Evolutionary conservation across 129 eudicot species (phyloP).

Genomic region (Tanacetum coccineum): DNA sequence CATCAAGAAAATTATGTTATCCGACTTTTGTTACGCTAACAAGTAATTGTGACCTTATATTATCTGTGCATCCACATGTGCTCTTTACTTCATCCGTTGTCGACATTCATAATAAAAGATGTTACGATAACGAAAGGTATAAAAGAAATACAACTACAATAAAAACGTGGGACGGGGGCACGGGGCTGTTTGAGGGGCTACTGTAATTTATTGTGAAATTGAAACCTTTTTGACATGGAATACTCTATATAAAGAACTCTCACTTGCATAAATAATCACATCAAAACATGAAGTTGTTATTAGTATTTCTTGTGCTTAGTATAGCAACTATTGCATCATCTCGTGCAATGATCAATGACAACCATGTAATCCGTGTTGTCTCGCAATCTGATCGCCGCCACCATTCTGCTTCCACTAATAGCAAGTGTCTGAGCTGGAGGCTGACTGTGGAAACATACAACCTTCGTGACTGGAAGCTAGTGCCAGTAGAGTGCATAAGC

Average conservation of each 20-base stretch:
- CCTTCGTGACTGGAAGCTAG: conserved; percentile 33
- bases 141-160: no score
- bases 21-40: background rate
- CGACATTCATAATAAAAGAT: background rate
- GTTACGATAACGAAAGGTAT: background rate
- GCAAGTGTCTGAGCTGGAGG: conserved; percentile 59
- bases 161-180: background rate
- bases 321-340: conserved; percentile 15
- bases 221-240: background rate
- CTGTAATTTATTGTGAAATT: background rate
- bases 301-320: conserved; percentile 17
- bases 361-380: conserved; percentile 16
- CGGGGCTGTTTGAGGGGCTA: conserved; percentile 4
- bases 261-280: background rate
- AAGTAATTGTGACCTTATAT: no score
- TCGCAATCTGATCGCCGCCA: background rate
- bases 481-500: conserved; percentile 39
- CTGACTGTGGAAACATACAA: conserved; percentile 51
- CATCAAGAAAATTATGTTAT: background rate
- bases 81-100: background rate
- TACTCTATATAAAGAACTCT: conserved; percentile 5
- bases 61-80: background rate
- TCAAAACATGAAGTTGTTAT: conserved; percentile 8
- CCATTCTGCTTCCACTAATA: background rate
- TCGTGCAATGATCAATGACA: background rate